Evolutionary conservation across 23 red algal genomes (phyloP).

Genomic region (Gracilariopsis chorda): DNA sequence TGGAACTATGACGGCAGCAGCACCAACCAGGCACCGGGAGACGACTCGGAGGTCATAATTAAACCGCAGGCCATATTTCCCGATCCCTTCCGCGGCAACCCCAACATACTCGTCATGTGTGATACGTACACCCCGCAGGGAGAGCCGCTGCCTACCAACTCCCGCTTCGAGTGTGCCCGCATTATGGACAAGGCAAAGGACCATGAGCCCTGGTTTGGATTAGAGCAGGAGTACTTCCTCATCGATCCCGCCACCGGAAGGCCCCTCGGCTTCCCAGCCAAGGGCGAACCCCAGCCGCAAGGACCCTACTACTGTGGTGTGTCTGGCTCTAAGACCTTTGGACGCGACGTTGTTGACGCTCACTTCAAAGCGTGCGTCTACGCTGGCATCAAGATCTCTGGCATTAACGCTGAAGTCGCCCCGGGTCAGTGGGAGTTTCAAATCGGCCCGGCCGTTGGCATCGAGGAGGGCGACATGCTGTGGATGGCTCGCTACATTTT

Average conservation of each 20-base stretch:
- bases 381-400: conserved; percentile 89
- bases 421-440: conserved; percentile 99
- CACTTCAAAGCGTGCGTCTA: conserved; percentile 97
- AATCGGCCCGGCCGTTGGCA: conserved; percentile 88
- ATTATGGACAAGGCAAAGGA: conserved; percentile 84
- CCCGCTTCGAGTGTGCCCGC: conserved; percentile 67
- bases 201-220: conserved; percentile 93
- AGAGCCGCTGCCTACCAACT: conserved; percentile 87
- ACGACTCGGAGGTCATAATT: conserved; percentile 92
- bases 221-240: conserved; percentile 99
- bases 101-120: conserved; percentile 95
- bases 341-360: conserved; percentile 86
- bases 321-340: conserved; percentile 77
- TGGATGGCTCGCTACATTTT: conserved; percentile 96
- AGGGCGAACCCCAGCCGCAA: conserved; percentile 90
- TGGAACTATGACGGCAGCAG: conserved; percentile 99
- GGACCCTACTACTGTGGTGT: conserved; percentile 95
- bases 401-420: conserved; percentile 95
- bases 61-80: conserved; percentile 92
- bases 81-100: conserved; percentile 88
- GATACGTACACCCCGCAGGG: conserved; percentile 95
- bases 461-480: conserved; percentile 89
- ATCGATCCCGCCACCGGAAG: conserved; percentile 70
- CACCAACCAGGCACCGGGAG: conserved; percentile 90
- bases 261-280: conserved; percentile 87